These are phyloP conservation scores for Trichocladium uniseriatum DNA, from an alignment of 495 filamentous ascomycete genomes.

Conservation along the genomic window DNA sequence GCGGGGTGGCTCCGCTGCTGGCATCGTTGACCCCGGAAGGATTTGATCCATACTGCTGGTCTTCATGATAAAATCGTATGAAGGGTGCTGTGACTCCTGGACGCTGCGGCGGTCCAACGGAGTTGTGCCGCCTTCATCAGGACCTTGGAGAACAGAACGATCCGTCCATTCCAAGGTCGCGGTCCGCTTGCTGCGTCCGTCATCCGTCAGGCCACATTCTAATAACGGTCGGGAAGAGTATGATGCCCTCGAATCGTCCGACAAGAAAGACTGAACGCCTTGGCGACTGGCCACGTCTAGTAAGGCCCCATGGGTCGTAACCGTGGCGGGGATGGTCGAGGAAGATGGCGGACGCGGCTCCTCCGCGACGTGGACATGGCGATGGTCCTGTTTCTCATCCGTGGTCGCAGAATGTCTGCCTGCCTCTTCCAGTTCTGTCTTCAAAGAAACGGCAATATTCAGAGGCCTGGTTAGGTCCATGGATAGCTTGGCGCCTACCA, in stretches of 20 bases:
- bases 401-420: conserved; percentile 12
- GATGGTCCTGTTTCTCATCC: conserved; percentile 39
- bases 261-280: conserved; percentile 38
- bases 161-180: conserved; percentile 37
- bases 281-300: conserved; percentile 13
- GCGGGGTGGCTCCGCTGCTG: conserved; percentile 1
- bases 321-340: conserved; percentile 18
- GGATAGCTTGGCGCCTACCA: conserved; percentile 28
- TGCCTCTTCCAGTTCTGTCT: conserved; percentile 11
- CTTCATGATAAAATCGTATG: conserved; percentile 42
- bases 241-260: conserved; percentile 45
- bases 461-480: conserved; percentile 25
- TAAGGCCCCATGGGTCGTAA: conserved; percentile 17
- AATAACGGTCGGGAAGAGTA: conserved; percentile 71
- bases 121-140: conserved; percentile 21
- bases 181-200: conserved; percentile 33
- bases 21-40: conserved; percentile 18
- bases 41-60: conserved; percentile 37
- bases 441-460: conserved; percentile 9
- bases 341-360: conserved; percentile 16
- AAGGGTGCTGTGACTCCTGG: conserved; percentile 29
- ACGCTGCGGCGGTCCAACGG: conserved; percentile 25
- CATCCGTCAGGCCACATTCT: conserved; percentile 59
- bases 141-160: conserved; percentile 35
- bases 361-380: conserved; percentile 37